Percentiles rank a stretch among this genome's conserved stretches.
These are phyloP conservation scores for Besnoitia besnoiti DNA, from an alignment of 169 alveolate genomes.

Conservation along the genomic window DNA sequence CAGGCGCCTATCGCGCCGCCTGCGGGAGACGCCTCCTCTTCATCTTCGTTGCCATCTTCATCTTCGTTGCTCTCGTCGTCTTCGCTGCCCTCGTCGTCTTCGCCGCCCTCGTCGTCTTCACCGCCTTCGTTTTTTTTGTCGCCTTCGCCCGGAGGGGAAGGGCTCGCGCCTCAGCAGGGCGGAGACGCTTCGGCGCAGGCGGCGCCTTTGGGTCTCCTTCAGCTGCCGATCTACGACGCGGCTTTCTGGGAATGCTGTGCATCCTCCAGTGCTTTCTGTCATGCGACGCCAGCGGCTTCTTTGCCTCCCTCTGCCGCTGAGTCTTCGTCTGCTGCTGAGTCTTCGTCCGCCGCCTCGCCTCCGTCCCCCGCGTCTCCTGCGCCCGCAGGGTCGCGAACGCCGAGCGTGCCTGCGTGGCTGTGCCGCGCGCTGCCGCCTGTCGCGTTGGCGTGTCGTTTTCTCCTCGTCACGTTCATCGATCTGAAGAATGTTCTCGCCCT, in stretches of 20 bases:
- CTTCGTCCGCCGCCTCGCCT: background rate
- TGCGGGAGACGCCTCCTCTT: background rate
- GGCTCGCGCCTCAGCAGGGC: background rate
- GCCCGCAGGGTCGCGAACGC: background rate
- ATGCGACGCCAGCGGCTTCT: background rate
- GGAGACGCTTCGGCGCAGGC: background rate
- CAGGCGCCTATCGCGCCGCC: background rate
- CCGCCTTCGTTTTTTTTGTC: background rate
- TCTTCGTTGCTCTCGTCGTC: background rate
- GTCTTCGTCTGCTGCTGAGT: background rate
- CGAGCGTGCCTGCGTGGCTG: background rate
- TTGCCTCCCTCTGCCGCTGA: background rate
- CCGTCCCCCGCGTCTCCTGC: background rate
- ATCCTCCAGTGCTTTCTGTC: background rate
- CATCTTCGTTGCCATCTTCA: background rate
- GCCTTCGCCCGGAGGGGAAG: background rate
- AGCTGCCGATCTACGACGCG: background rate
- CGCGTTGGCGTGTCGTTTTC: conserved; percentile 35
- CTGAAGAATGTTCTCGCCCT: conserved; percentile 29
- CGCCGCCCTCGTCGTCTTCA: background rate
- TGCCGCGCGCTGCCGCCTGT: conserved; percentile 25
- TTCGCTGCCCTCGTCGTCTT: background rate
- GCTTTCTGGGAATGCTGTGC: background rate
- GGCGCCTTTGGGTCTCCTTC: background rate
- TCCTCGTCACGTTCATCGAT: conserved; percentile 27